Conservation (phyloP, 1,139 yeast genomes). For the Candida neerlandica region DNA sequence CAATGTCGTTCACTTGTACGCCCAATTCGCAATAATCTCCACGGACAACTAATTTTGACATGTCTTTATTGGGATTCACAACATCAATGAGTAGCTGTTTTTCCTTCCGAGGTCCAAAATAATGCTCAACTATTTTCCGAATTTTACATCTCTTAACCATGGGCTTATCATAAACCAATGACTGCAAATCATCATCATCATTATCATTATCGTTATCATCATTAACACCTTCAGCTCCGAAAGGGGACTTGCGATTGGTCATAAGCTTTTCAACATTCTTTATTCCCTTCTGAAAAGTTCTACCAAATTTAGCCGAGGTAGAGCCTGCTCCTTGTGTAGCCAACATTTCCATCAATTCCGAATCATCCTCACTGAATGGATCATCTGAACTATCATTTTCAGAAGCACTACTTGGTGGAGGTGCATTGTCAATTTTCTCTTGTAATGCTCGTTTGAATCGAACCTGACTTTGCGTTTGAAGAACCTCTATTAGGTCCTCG, state of each 20-base stretch:
- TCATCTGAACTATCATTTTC: constrained; percentile 21
- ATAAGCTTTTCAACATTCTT: constrained; percentile 25
- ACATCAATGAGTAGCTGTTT: constrained; percentile 57
- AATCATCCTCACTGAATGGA: constrained; percentile 35
- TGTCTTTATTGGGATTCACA: constrained; percentile 30
- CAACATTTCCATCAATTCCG: constrained; percentile 13
- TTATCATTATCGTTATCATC: too few species aligned
- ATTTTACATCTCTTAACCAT: constrained; percentile 56
- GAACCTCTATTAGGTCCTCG: constrained; percentile 27
- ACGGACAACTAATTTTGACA: constrained; percentile 44
- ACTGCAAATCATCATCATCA: constrained; percentile 32
- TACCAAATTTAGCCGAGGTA: constrained; percentile 9
- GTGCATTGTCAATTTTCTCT: not conserved
- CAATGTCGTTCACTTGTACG: constrained; percentile 51
- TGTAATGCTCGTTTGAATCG: constrained; percentile 3
- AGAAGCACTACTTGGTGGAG: not conserved
- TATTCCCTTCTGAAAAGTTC: constrained; percentile 30
- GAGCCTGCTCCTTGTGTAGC: not conserved
- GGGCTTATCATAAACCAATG: constrained; percentile 45
- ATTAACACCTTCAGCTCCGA: too few species aligned
- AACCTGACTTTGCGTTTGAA: constrained; percentile 11
- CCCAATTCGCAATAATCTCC: constrained; percentile 54
- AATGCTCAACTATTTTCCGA: constrained; percentile 36
- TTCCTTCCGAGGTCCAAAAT: constrained; percentile 16
- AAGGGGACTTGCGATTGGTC: constrained; percentile 11